Base-by-base conservation (phyloP, 2,329 filamentous ascomycete species). In the Chrysoporthe puriensis region DNA sequence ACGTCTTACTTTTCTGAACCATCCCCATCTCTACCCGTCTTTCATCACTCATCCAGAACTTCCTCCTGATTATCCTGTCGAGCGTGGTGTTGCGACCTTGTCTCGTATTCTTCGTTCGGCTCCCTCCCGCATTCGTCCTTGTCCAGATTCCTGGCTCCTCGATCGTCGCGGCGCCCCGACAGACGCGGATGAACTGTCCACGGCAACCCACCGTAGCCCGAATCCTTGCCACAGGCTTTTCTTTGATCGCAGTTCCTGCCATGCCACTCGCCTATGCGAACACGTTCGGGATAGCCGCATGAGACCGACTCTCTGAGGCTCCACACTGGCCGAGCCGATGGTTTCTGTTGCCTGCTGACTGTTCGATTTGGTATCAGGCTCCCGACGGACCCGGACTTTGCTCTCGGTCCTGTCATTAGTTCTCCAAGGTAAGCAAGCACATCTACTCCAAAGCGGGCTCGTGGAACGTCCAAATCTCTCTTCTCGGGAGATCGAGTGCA, bases 211-310 rank as follows among this genome's bases (percentile, higher is more conserved):
- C 79, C 46, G 63, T 62, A 63, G 46, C 43, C 50, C 48, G 43
- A 63, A 58, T 44, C 63, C 58, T 21, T 62, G 66, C 43, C 63
- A 43, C 57, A 61, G 40, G 18, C 5, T 16, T 63, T 75, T 71
- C 72, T 76, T 73, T 77, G 75, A 77, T 78, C 80, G 76, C 76
- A 76, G 74, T 71, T 61, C 60, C 69, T 72, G 70, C 71, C 74
- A 74, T 77, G 70, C 77, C 74, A 73, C 72, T 72, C 70, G 71
- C 74, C 74, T 74, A 79, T 80, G 79, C 79, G 79, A 82, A 82
- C 80, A 81, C 78, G 78, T 81, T 80, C 78, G 76, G 80, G 80
- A 74, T 79, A 77, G 75, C 77, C 78, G 79, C 80, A 81, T 80
- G 76, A 76, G 74, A 78, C 76, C 76, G 73, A 76, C 74, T 73